phyloP scores from a whole-genome alignment of 495 filamentous ascomycete genomes.

The Hypoxylon lenormandii region DNA sequence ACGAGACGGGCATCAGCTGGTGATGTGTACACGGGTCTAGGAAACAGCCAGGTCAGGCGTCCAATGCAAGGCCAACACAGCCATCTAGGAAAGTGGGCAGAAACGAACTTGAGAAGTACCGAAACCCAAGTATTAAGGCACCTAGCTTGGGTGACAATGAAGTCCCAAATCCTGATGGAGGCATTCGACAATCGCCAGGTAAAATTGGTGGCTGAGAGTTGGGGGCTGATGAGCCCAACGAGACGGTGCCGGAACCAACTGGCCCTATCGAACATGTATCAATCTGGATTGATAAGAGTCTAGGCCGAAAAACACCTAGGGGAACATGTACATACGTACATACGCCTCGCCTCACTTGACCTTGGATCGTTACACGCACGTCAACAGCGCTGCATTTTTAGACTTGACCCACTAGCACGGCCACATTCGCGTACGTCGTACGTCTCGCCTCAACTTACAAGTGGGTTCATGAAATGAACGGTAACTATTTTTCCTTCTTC shows the following conservation, averaged over 20 bases:
- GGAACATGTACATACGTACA: constrained; percentile 42
- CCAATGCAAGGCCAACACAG: constrained; percentile 59
- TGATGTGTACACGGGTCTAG: constrained; percentile 27
- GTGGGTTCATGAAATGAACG: constrained; percentile 26
- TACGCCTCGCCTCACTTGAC: constrained; percentile 59
- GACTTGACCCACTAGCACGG: constrained; percentile 26
- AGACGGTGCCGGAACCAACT: constrained; percentile 47
- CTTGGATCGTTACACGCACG: constrained; percentile 47
- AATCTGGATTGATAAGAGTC: constrained; percentile 37
- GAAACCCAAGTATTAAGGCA: constrained; percentile 13
- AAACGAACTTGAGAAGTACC: constrained; percentile 34
- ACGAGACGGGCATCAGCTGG: constrained; percentile 41
- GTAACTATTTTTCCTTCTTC: constrained; percentile 5
- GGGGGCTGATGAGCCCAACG: constrained; percentile 50
- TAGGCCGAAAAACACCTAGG: constrained; percentile 34
- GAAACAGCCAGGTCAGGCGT: constrained; percentile 48
- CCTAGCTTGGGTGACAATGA: constrained; percentile 27
- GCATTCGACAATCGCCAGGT: constrained; percentile 19
- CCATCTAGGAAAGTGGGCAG: constrained; percentile 36
- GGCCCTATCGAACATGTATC: constrained; percentile 37
- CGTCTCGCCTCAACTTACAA: constrained; percentile 27
- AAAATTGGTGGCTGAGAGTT: constrained; percentile 38
- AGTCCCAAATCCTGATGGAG: constrained; percentile 18
- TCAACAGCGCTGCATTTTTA: constrained; percentile 24
- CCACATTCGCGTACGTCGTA: constrained; percentile 26